Evolutionary conservation across 306 rosid species (phyloP).

Genomic region (Hippophae rhamnoides): DNA sequence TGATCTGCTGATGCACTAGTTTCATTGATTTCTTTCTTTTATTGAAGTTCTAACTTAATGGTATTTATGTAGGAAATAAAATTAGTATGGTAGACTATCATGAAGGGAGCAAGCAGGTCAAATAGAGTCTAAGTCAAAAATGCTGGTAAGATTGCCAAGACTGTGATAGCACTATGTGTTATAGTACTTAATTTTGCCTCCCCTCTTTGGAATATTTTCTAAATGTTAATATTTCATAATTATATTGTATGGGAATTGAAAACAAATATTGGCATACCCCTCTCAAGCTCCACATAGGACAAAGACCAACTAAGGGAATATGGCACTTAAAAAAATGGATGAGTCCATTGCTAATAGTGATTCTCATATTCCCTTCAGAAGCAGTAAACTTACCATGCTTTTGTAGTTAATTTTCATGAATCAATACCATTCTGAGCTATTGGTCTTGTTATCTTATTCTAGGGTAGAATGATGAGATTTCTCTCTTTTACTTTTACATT

Average conservation of each 20-base stretch:
- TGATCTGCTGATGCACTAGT: too few species aligned
- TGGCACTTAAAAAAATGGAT: constrained; percentile 88
- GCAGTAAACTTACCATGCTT: constrained; percentile 99
- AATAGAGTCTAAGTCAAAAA: constrained; percentile 89
- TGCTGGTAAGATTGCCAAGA: constrained; percentile 52
- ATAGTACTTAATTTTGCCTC: too few species aligned
- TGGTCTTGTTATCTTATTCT: constrained; percentile 9
- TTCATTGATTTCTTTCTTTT: too few species aligned
- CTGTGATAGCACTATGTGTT: too few species aligned
- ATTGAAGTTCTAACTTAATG: too few species aligned
- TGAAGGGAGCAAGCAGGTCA: constrained; percentile 83
- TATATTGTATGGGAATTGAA: not conserved
- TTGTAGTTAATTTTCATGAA: constrained; percentile 54
- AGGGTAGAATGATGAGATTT: not conserved
- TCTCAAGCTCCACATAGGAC: constrained; percentile 55
- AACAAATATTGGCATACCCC: not conserved
- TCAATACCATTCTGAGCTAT: constrained; percentile 5
- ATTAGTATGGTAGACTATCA: too few species aligned
- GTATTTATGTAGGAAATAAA: too few species aligned
- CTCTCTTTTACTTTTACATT: too few species aligned
- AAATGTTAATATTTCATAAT: not conserved
- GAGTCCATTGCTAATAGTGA: constrained; percentile 98
- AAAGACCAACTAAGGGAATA: constrained; percentile 93
- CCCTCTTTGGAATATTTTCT: not conserved
- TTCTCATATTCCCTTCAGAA: constrained; percentile 95